Evolutionary conservation across 2,329 filamentous ascomycete species (phyloP).

Genomic region (Diaporthe vexans): DNA sequence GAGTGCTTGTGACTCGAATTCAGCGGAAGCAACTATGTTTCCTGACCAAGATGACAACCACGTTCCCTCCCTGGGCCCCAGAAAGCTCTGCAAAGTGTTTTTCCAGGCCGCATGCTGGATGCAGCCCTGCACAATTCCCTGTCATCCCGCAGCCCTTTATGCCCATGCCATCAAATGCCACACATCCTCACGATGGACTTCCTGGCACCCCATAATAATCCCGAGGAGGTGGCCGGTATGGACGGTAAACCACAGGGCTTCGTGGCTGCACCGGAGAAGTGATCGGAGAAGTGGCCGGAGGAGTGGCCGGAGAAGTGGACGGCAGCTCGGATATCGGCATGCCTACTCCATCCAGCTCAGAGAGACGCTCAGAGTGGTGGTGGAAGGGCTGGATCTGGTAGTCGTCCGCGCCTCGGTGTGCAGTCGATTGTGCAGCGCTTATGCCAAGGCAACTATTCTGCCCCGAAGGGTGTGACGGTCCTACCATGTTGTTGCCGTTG

Average conservation of each 20-base stretch:
- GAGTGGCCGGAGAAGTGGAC: not conserved
- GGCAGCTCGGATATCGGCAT: slow-evolving; percentile 27
- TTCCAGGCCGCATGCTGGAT: not conserved
- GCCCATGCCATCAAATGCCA: not conserved
- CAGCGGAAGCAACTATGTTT: not conserved
- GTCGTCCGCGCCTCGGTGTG: not conserved
- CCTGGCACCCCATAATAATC: not conserved
- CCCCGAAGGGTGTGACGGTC: not conserved
- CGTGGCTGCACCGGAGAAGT: not conserved
- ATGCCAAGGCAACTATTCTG: not conserved
- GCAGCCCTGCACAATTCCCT: not conserved
- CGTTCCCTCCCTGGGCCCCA: not conserved
- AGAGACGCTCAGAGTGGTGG: not conserved
- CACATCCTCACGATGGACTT: not conserved
- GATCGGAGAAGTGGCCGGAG: not conserved
- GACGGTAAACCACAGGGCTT: slow-evolving; percentile 15
- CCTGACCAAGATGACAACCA: not conserved
- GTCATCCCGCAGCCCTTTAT: not conserved
- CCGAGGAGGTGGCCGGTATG: slow-evolving; percentile 34
- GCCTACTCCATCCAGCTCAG: slow-evolving; percentile 37
- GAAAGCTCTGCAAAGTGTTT: not conserved
- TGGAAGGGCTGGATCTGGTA: not conserved
- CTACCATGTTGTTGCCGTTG: not conserved
- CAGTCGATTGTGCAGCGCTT: not conserved
- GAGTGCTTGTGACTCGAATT: not conserved